Evolutionary conservation across 139 green algal genomes (phyloP).

Genomic region (Desmodesmus armatus): DNA sequence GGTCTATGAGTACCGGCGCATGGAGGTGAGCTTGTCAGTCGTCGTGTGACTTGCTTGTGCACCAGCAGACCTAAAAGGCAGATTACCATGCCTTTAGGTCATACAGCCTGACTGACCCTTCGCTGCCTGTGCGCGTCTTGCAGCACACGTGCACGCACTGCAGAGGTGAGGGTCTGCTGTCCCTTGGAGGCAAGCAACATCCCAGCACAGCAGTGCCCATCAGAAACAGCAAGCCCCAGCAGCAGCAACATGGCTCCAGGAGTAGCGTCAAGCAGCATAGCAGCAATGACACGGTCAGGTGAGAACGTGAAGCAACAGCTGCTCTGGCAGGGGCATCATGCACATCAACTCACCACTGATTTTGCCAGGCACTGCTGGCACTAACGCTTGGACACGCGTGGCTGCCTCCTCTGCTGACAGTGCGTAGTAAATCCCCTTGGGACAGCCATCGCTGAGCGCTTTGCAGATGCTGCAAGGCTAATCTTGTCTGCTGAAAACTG

Average conservation of each 20-base stretch:
- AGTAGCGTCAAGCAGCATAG: neutral
- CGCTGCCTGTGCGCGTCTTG: neutral
- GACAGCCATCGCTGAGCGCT: neutral
- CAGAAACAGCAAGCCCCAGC: neutral
- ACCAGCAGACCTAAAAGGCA: neutral
- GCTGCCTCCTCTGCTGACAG: neutral
- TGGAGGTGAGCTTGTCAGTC: neutral
- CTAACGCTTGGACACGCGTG: no score
- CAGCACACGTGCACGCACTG: slow-evolving; percentile 35
- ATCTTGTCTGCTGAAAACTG: neutral
- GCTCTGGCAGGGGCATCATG: neutral
- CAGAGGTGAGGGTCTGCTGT: slow-evolving; percentile 11
- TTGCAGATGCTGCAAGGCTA: neutral
- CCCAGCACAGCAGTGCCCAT: neutral
- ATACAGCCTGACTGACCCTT: neutral
- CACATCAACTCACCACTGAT: neutral
- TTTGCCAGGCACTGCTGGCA: neutral
- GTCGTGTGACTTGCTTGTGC: neutral
- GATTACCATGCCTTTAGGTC: neutral
- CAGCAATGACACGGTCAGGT: neutral
- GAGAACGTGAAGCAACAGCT: neutral
- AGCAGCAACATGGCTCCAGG: slow-evolving; percentile 1
- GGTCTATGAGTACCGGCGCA: neutral
- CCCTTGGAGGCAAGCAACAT: neutral
- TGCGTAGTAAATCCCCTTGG: neutral